Evolutionary conservation across 768 basidiomycete genomes (phyloP).

Genomic region (Podaxis sp.): DNA sequence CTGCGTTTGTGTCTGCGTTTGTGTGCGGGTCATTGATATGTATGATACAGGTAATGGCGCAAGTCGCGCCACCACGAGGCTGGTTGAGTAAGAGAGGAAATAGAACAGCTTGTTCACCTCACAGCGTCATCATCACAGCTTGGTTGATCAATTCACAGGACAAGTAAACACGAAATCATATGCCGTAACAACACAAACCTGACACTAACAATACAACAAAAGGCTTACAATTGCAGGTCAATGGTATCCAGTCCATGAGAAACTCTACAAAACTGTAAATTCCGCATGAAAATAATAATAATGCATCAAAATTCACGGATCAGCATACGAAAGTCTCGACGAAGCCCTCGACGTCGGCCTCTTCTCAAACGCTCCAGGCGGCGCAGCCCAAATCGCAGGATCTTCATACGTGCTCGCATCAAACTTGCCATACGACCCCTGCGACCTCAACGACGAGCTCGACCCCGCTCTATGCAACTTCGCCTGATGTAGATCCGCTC

Average conservation of each 20-base stretch:
- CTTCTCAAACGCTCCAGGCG: conserved; percentile 6
- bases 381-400: conserved; percentile 16
- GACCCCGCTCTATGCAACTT: conserved; percentile 13
- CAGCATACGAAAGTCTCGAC: conserved; percentile 14
- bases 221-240: background rate
- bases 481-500: background rate
- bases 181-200: background rate
- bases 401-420: conserved; percentile 18
- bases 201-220: background rate
- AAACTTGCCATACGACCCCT: conserved; percentile 13
- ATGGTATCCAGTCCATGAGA: too few relatives aligned
- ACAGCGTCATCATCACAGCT: background rate
- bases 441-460: conserved; percentile 17
- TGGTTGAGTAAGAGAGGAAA: background rate
- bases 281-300: background rate
- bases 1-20: conserved; percentile 5
- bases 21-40: background rate
- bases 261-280: background rate
- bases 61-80: conserved; percentile 2
- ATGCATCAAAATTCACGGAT: background rate
- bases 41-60: background rate
- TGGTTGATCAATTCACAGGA: background rate
- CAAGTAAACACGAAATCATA: background rate
- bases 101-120: background rate
- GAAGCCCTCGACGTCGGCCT: conserved; percentile 4